Evolutionary conservation across 2,329 filamentous ascomycete species (phyloP), one percentile per base, ranked within the genome.

Genomic region (Cercospora janseana): DNA sequence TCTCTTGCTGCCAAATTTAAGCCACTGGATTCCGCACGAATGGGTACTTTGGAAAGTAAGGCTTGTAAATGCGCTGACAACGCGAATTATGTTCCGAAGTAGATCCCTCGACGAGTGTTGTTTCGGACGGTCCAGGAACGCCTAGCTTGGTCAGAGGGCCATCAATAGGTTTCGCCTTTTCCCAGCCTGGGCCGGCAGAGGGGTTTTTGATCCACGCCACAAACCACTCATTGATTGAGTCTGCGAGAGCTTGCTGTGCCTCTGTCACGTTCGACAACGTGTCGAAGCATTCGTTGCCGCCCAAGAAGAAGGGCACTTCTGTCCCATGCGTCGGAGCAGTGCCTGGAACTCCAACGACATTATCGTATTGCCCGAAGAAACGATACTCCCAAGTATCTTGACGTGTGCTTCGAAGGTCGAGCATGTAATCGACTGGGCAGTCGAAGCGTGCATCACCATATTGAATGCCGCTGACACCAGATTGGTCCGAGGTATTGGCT

Each of bases 381-480:
- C 72, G 72, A 28, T 57, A 59, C 3, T 35, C 46, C 55, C 55
- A 59, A 1, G 57, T 59, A 9, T 53, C 28, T 24, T 49, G 46
- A 10, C n/a, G 18, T n/a, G 16, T 21, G 28, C 37, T 43, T 10
- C 46, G 46, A 13, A 35, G 37, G 6, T 41, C 27, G 28, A 49
- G n/a, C 35, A 49, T 42, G 38, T 49, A 42, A 15, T 43, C 37
- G 4, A 49, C 38, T 13, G 46, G 20, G 13, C 37, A 49, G 6
- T 35, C 38, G 38, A 49, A 49, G 3, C 46, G 26, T 3, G 71
- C 73, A 13, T 76, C 73, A 21, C 72, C 74, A 13, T 44, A 49
- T 60, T 75, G 72, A 0, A 63, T 60, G 12, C 73, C 74, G 51
- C 71, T 73, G 54, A 70, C 69, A 8, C 69, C 65, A 3, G 72